These are phyloP conservation scores for Obelidium mucronatum DNA, from an alignment of 192 early-diverging fungal species.

Conservation along the genomic window DNA sequence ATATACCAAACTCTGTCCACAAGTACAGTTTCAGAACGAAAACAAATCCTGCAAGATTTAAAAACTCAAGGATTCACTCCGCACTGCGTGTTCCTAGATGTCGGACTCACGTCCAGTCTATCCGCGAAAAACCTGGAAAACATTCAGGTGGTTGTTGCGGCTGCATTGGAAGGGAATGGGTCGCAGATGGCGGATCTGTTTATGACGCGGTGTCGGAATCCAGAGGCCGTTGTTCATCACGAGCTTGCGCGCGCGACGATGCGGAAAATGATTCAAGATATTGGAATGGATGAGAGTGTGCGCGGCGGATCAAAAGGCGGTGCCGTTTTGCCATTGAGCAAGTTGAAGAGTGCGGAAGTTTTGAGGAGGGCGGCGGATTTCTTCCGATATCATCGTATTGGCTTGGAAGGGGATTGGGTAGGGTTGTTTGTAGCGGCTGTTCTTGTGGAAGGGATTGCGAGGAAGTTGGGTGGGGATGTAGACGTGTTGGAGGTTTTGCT, in stretches of 20 bases:
- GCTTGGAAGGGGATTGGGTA: conserved; percentile 92
- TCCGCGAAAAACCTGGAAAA: conserved; percentile 76
- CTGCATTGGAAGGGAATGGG: conserved; percentile 86
- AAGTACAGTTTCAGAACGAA: not conserved
- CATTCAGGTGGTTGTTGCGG: conserved; percentile 89
- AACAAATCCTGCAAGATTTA: not conserved
- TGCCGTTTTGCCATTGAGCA: conserved; percentile 67
- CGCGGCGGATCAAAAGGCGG: not conserved
- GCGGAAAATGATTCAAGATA: conserved; percentile 58
- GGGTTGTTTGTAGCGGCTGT: conserved; percentile 90
- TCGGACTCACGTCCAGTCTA: conserved; percentile 82
- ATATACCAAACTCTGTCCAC: not conserved
- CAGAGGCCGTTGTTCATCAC: conserved; percentile 73
- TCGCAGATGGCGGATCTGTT: conserved; percentile 79
- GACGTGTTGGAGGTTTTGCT: conserved; percentile 76
- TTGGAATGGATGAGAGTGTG: conserved; percentile 32
- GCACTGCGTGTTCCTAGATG: conserved; percentile 85
- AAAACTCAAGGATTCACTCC: conserved; percentile 72
- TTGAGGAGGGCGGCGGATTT: conserved; percentile 77
- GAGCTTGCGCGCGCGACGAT: conserved; percentile 83
- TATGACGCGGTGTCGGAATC: conserved; percentile 82
- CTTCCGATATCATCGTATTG: conserved; percentile 89
- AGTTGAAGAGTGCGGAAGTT: conserved; percentile 81
- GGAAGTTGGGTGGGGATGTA: conserved; percentile 85
- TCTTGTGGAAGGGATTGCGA: conserved; percentile 92